phyloP scores from a whole-genome alignment of 352 stramenopile species.

The Phytophthora fragariae region DNA sequence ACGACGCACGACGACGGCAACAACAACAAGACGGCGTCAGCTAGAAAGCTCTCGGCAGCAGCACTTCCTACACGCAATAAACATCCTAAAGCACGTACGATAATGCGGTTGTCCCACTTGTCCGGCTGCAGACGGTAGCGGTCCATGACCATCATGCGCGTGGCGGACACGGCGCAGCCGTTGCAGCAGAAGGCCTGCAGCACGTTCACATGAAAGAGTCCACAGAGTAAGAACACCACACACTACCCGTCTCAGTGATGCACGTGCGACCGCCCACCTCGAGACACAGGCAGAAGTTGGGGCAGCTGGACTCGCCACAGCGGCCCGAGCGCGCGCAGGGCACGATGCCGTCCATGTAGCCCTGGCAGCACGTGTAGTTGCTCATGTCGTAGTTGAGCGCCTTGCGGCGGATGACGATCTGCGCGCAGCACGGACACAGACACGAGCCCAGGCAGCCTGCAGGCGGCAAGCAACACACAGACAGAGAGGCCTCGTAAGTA shows the following conservation, averaged over 20 bases:
- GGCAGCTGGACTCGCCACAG: conserved; percentile 88
- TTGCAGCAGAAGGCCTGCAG: conserved; percentile 84
- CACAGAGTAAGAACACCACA: too few relatives aligned
- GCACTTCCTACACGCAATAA: neutral
- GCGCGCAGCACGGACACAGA: conserved; percentile 89
- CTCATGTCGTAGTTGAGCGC: conserved; percentile 92
- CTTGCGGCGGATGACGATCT: conserved; percentile 92
- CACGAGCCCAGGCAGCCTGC: conserved; percentile 73
- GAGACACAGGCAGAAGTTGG: conserved; percentile 91
- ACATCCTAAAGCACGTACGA: conserved; percentile 53
- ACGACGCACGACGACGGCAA: conserved; percentile 8
- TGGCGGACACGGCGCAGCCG: conserved; percentile 91
- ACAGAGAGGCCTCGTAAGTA: neutral
- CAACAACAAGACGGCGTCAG: conserved; percentile 12
- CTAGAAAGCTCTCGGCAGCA: neutral
- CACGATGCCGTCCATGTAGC: conserved; percentile 92
- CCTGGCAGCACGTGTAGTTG: conserved; percentile 94
- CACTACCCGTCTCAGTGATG: too few relatives aligned
- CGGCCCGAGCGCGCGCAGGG: conserved; percentile 87
- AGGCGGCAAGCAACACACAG: neutral
- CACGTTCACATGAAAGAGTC: too few relatives aligned
- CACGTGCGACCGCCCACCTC: conserved; percentile 59
- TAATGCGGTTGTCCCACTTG: conserved; percentile 94
- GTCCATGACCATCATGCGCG: conserved; percentile 92
- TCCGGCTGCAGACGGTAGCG: conserved; percentile 91